These are phyloP conservation scores for Rhamnella rubrinervis DNA, from an alignment of 331 rosid genomes.

Conservation along the genomic window DNA sequence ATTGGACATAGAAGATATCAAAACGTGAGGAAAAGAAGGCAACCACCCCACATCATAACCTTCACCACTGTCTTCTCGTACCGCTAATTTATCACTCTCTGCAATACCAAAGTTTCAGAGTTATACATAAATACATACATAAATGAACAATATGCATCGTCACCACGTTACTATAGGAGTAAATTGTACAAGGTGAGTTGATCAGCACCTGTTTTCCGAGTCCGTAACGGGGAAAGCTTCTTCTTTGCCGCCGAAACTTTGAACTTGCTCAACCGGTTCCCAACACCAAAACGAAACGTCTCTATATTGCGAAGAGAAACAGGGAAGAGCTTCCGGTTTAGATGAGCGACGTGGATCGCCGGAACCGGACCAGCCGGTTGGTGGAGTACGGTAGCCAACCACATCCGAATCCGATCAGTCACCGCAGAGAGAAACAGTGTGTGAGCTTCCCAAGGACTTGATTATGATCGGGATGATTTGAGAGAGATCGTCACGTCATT, in stretches of 20 bases:
- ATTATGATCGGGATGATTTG: background rate
- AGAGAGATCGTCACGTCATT: background rate
- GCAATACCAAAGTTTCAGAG: constrained; percentile 1
- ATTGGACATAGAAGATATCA: constrained; percentile 77
- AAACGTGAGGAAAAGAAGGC: constrained; percentile 74
- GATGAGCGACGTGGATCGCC: constrained; percentile 5
- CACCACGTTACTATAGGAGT: background rate
- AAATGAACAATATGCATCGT: background rate
- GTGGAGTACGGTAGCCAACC: constrained; percentile 30
- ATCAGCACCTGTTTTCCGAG: constrained; percentile 26
- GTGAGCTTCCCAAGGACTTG: background rate
- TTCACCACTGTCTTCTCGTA: constrained; percentile 21
- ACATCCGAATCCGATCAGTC: constrained; percentile 36
- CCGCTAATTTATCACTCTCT: constrained; percentile 33
- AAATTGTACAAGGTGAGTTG: background rate
- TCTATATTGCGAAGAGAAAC: background rate
- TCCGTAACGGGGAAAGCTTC: constrained; percentile 22
- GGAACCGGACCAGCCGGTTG: constrained; percentile 20
- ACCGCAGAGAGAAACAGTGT: background rate
- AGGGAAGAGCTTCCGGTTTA: constrained; percentile 1
- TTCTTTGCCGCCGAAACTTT: constrained; percentile 31
- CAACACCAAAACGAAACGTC: constrained; percentile 15
- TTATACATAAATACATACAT: background rate
- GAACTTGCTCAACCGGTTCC: constrained; percentile 11
- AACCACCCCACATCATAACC: constrained; percentile 62